Percentiles rank a stretch among this genome's conserved stretches.
These are phyloP conservation scores for Echites panduratus DNA, from an alignment of 257 asterid genomes.

Conservation along the genomic window DNA sequence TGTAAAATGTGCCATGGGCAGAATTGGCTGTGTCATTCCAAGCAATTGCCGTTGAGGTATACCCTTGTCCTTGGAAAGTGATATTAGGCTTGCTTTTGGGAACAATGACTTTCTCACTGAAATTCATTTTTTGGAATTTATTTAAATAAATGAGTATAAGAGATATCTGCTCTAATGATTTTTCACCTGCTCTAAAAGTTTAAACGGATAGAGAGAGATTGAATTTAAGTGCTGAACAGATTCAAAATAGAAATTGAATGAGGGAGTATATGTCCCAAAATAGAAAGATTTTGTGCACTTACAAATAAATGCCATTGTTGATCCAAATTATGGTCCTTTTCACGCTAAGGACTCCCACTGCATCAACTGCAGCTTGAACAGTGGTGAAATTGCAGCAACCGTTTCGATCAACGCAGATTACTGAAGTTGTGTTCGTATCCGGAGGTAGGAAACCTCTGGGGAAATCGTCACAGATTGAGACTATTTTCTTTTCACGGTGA, in stretches of 20 bases:
- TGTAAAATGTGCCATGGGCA: constrained; percentile 74
- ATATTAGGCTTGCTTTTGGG: constrained; percentile 65
- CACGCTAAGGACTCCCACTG: constrained; percentile 42
- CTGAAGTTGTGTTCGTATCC: constrained; percentile 51
- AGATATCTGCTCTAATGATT: too few species aligned
- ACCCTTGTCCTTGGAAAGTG: constrained; percentile 96
- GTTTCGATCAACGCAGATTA: constrained; percentile 65
- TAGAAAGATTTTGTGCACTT: constrained; percentile 20
- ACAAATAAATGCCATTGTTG: constrained; percentile 76
- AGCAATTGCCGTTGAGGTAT: constrained; percentile 69
- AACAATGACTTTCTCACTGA: constrained; percentile 74
- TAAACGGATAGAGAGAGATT: too few species aligned
- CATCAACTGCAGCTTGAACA: constrained; percentile 87
- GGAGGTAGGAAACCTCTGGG: constrained; percentile 63
- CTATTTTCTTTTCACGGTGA: constrained; percentile 17
- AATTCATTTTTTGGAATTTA: too few species aligned
- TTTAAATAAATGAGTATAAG: too few species aligned
- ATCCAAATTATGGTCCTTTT: constrained; percentile 74
- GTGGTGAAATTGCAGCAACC: constrained; percentile 93
- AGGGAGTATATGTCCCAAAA: too few species aligned
- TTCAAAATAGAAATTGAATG: too few species aligned
- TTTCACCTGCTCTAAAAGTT: too few species aligned
- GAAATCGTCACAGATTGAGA: constrained; percentile 55
- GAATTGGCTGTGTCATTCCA: constrained; percentile 93
- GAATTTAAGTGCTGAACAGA: too few species aligned